Evolutionary conservation across 164 flowering plant genomes (phyloP).

Genomic region (Taxillus chinensis): DNA sequence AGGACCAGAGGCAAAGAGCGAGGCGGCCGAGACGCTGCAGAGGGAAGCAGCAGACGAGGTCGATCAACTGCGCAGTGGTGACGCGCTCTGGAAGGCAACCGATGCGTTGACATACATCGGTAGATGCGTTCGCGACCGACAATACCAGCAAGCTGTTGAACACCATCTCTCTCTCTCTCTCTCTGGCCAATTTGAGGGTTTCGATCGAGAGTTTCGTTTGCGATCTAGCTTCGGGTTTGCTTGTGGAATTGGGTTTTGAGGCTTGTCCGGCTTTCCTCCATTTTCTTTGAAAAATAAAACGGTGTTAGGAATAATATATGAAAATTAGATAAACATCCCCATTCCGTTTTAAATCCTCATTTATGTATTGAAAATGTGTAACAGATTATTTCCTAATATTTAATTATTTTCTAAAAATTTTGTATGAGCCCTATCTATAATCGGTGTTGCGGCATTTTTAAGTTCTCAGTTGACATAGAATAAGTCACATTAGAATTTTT

Average conservation of each 20-base stretch:
- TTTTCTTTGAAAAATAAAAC: too few relatives aligned
- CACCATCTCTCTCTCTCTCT: constrained; percentile 16
- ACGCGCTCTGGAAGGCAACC: constrained; percentile 17
- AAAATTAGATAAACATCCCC: too few relatives aligned
- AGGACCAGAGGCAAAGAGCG: constrained; percentile 28
- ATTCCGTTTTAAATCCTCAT: too few relatives aligned
- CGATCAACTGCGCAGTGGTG: constrained; percentile 20
- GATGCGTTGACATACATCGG: constrained; percentile 23
- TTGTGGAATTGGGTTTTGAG: background rate
- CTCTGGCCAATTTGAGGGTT: background rate
- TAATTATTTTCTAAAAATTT: too few relatives aligned
- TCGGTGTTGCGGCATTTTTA: too few relatives aligned
- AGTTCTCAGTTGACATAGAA: too few relatives aligned
- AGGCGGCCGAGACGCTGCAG: constrained; percentile 26
- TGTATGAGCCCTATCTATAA: too few relatives aligned
- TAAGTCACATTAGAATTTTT: too few relatives aligned
- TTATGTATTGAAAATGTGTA: too few relatives aligned
- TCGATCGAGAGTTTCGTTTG: background rate
- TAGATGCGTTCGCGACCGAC: constrained; percentile 24
- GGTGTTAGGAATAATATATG: too few relatives aligned
- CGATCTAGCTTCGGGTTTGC: background rate
- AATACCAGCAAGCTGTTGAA: constrained; percentile 18
- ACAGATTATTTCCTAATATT: too few relatives aligned
- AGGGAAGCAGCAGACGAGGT: constrained; percentile 28
- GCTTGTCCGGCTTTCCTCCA: background rate